A percentile compares a stretch with the other conserved stretches of the same genome.
These are phyloP conservation scores for Leptodontidium sp. DNA, from an alignment of 2,329 filamentous ascomycete species.

Conservation along the genomic window DNA sequence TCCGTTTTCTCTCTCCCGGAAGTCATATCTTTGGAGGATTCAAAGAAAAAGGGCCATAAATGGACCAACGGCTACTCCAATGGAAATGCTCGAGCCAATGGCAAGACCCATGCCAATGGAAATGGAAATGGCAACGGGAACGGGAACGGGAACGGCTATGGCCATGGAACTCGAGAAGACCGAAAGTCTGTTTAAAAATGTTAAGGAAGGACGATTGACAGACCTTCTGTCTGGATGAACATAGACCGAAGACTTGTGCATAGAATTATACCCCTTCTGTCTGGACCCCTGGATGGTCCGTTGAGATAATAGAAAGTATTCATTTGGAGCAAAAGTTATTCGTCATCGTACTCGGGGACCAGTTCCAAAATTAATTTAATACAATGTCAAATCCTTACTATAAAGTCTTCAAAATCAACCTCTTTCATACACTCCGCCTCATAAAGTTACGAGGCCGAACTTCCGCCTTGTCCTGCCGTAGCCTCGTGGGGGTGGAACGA, in stretches of 20 bases:
- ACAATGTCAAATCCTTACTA: not conserved
- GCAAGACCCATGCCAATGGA: constrained; percentile 31
- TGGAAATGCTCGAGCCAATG: constrained; percentile 1
- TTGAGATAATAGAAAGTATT: constrained; percentile 10
- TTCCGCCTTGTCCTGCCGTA: constrained; percentile 19
- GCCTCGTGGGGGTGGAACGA: constrained; percentile 28
- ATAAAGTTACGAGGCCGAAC: not conserved
- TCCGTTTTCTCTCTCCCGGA: constrained; percentile 55
- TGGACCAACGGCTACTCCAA: constrained; percentile 19
- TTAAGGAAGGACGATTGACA: not conserved
- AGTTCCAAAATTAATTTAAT: too few species aligned
- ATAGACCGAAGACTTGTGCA: constrained; percentile 17
- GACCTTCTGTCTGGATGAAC: constrained; percentile 8
- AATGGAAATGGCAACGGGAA: constrained; percentile 30
- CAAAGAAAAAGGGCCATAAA: constrained; percentile 17
- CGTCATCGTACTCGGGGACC: not conserved
- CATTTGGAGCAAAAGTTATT: not conserved
- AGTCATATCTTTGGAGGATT: constrained; percentile 40
- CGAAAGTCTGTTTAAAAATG: constrained; percentile 35
- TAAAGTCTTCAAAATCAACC: too few species aligned
- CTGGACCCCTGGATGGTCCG: not conserved
- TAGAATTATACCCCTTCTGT: constrained; percentile 27
- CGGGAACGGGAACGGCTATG: constrained; percentile 10
- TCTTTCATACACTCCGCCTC: too few species aligned
- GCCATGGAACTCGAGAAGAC: constrained; percentile 10